Percentiles rank a stretch among this genome's conserved stretches.
Conservation (phyloP, 768 basidiomycete species). For the Trametes elegans region DNA sequence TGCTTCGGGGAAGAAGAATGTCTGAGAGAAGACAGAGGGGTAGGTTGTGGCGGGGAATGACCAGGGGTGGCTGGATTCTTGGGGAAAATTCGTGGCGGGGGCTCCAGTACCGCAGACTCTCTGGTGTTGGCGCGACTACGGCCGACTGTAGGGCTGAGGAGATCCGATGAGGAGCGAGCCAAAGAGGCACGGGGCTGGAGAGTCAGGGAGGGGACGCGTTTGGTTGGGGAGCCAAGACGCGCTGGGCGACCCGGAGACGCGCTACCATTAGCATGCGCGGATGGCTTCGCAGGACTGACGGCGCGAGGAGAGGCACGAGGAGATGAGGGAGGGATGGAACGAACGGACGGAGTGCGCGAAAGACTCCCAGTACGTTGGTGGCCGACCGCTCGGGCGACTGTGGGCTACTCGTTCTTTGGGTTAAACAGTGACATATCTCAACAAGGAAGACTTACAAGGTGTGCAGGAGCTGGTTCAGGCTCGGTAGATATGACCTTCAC, state of each 20-base stretch:
- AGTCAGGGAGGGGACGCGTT: constrained; percentile 46
- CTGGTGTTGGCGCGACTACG: constrained; percentile 29
- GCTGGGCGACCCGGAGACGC: constrained; percentile 27
- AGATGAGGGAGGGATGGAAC: constrained; percentile 36
- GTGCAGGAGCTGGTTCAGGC: constrained; percentile 20
- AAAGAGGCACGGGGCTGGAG: constrained; percentile 52
- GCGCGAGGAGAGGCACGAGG: constrained; percentile 72
- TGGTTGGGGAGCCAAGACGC: constrained; percentile 50
- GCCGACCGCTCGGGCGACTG: constrained; percentile 36
- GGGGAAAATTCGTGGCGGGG: constrained; percentile 13
- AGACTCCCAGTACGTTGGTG: constrained; percentile 61
- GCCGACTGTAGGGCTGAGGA: constrained; percentile 25
- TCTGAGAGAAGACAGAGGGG: constrained; percentile 17
- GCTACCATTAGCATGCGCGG: constrained; percentile 22
- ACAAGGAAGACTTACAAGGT: constrained; percentile 5
- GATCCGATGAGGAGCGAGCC: constrained; percentile 43
- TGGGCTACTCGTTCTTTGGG: constrained; percentile 7
- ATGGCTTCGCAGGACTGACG: constrained; percentile 58
- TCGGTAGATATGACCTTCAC: constrained; percentile 53
- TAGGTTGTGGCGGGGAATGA: constrained; percentile 14
- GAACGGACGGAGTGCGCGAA: constrained; percentile 23
- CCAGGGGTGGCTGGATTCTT: constrained; percentile 20
- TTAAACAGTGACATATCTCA: neutral
- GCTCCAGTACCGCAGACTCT: constrained; percentile 31
- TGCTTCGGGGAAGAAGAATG: constrained; percentile 12